Base-by-base conservation (phyloP, 441 rosid genomes). In the Populus hybrid region DNA sequence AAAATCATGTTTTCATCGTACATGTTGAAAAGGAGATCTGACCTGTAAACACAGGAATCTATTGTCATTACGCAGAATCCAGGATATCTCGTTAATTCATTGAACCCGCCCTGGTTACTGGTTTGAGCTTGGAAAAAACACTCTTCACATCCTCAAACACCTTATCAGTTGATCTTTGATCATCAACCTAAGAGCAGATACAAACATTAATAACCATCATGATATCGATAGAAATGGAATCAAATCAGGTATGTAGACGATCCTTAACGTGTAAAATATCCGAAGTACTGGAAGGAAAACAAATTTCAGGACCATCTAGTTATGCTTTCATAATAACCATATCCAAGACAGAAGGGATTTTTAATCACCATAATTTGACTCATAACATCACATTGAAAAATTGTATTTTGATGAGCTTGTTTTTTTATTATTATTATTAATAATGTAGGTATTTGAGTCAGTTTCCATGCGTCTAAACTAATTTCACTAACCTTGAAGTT, bases 381-480 rank as follows among this genome's bases (percentile, higher is more conserved):
- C 12, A 4, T 64, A 61, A 4, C 64, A 11, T 69, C 78, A 89
- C 93, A 92, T 81, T 84, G 6, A 81, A 71, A 80, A 89, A 84
- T 79, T 84, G 86, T 20, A 90, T 89, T 78, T 85, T 91, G 46
- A 87, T 84, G 59, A 68, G 61, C 42, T 10, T 38, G 42, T 26
- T 26, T 26, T 26, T 26, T 26, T 26, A n/a, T n/a, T 26, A 1
- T 26, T 26, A 26, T 24, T 24, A 24, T 24, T 24, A 26, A 1
- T 26, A 26, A 26, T 26, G 2, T 26, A 26, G 1, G 2, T 26
- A 2, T 26, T 26, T 2, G 28, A 2, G 28, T 26, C 1, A 26
- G 28, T 1, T 26, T 26, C 2, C 28, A 2, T 1, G 2, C 0
- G 2, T 2, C 28, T 26, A 0, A 2, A 26, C 1, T 26, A 26